Evolutionary conservation across 371 early-diverging fungal species (phyloP).

Genomic region (Mortierella sp.): DNA sequence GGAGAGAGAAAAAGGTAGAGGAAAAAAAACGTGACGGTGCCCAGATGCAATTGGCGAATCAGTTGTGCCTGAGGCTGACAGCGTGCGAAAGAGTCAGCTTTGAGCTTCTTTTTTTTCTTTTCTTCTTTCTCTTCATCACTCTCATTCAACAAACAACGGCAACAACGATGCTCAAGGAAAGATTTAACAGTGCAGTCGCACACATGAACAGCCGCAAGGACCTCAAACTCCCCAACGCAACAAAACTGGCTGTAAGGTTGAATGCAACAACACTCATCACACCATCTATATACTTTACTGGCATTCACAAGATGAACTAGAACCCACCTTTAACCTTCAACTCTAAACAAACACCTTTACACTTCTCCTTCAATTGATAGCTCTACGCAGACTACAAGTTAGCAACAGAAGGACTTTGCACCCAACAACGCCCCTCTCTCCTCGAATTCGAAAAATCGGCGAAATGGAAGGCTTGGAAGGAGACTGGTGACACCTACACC

Average conservation of each 20-base stretch:
- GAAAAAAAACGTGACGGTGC: background rate
- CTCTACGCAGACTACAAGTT: constrained; percentile 56
- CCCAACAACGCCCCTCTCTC: constrained; percentile 42
- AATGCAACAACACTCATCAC: background rate
- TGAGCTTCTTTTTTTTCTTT: background rate
- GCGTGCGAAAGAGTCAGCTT: background rate
- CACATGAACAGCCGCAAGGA: constrained; percentile 37
- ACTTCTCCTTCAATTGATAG: constrained; percentile 10
- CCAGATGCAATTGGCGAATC: background rate
- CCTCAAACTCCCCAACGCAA: constrained; percentile 36
- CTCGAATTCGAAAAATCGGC: constrained; percentile 57
- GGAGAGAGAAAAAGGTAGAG: background rate
- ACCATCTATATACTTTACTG: background rate
- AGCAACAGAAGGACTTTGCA: constrained; percentile 53
- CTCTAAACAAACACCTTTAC: background rate
- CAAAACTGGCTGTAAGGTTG: constrained; percentile 45
- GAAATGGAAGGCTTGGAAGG: constrained; percentile 59
- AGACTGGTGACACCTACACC: constrained; percentile 32
- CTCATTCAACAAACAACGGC: background rate
- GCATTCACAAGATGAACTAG: background rate
- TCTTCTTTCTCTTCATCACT: background rate
- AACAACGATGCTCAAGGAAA: constrained; percentile 28
- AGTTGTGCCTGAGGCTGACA: background rate
- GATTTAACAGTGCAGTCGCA: constrained; percentile 57
- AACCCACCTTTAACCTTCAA: background rate